phyloP scores from a whole-genome alignment of 345 rosid species.

The Melaleuca quinquenervia region DNA sequence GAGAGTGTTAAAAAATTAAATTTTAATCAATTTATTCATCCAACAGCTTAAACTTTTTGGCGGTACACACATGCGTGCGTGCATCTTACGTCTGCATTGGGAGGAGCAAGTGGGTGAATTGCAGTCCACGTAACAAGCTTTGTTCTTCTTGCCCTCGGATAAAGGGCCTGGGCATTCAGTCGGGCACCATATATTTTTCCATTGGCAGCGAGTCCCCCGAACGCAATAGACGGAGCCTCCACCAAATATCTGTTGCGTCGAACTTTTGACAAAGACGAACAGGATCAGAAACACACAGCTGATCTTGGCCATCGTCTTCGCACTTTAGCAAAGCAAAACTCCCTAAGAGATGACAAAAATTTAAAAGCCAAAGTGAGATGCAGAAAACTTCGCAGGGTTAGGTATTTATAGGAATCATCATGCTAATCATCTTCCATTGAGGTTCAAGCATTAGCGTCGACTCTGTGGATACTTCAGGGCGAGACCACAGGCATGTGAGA shows the following conservation, averaged over 20 bases:
- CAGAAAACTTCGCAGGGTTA: not conserved
- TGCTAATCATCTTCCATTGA: not conserved
- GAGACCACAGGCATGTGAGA: not conserved
- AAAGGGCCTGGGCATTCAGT: not conserved
- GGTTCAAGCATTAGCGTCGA: not conserved
- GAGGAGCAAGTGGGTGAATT: not conserved
- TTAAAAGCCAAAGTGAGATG: not conserved
- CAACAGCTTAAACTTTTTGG: too few species aligned
- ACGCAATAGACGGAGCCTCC: not conserved
- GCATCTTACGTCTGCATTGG: not conserved
- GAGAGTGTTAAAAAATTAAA: too few species aligned
- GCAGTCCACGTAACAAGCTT: not conserved
- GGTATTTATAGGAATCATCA: not conserved
- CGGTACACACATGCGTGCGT: too few species aligned
- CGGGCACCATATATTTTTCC: not conserved
- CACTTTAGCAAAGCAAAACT: not conserved
- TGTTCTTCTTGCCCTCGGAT: not conserved
- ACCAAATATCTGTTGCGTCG: not conserved
- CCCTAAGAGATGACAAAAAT: not conserved
- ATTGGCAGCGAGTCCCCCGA: not conserved
- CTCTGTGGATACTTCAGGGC: not conserved
- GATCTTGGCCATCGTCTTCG: not conserved
- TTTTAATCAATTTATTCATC: too few species aligned
- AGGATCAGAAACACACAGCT: not conserved
- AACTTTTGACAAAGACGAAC: not conserved